Evolutionary conservation across 164 flowering plant species (phyloP).

Genomic region (Taxillus chinensis): DNA sequence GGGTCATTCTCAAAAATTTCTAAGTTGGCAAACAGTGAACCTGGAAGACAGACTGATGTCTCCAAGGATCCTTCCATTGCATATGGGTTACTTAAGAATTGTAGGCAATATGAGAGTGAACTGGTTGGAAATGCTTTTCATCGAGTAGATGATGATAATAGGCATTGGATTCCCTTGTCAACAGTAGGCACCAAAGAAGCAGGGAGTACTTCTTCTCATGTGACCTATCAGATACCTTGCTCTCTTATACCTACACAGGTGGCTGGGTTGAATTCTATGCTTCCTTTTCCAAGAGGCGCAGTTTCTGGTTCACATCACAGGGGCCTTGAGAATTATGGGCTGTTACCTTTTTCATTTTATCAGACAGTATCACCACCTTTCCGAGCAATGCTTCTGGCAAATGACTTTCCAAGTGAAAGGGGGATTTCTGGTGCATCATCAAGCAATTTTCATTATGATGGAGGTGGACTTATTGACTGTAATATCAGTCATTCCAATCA

Average conservation of each 20-base stretch:
- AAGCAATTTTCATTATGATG: conserved; percentile 21
- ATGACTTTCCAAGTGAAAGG: conserved; percentile 46
- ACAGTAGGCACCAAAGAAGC: conserved; percentile 26
- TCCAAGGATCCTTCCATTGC: conserved; percentile 21
- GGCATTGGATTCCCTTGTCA: conserved; percentile 39
- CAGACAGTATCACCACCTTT: conserved; percentile 93
- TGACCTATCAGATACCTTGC: conserved; percentile 30
- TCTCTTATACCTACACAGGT: conserved; percentile 38
- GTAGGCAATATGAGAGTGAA: not conserved
- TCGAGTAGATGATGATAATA: conserved; percentile 46
- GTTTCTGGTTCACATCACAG: conserved; percentile 53
- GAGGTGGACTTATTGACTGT: conserved; percentile 28
- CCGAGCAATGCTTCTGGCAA: conserved; percentile 64
- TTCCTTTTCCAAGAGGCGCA: conserved; percentile 55
- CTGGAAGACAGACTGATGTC: conserved; percentile 42
- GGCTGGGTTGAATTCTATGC: conserved; percentile 52
- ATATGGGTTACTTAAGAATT: conserved; percentile 43
- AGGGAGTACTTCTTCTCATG: conserved; percentile 37
- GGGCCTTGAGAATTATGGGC: conserved; percentile 35
- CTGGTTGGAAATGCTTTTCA: conserved; percentile 32
- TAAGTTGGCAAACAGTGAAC: conserved; percentile 46
- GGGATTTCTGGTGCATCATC: conserved; percentile 42
- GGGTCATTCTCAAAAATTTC: conserved; percentile 50
- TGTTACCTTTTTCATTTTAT: conserved; percentile 53
- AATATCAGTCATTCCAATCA: conserved; percentile 41